Evolutionary conservation across 441 rosid genomes (phyloP).

Genomic region (Monsonia emarginata): DNA sequence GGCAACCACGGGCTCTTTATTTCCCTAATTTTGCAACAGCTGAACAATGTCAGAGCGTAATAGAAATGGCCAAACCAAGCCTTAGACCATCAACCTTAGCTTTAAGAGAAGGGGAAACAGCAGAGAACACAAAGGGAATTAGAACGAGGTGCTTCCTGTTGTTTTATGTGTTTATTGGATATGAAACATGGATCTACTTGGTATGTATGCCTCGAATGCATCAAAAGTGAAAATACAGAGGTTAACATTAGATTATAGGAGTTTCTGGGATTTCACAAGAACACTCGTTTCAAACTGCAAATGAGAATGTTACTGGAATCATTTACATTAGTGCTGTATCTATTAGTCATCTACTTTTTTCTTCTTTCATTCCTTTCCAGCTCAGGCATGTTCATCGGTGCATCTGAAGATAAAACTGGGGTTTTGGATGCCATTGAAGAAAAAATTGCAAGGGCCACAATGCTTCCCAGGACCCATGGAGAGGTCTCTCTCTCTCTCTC

Average conservation of each 20-base stretch:
- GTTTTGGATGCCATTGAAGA: conserved; percentile 46
- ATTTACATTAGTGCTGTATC: neutral
- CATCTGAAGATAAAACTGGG: conserved; percentile 41
- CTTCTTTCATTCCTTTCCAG: conserved; percentile 21
- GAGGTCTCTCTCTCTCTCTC: conserved; percentile 32
- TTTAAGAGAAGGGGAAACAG: conserved; percentile 45
- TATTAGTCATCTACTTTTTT: neutral
- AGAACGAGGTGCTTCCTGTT: conserved; percentile 53
- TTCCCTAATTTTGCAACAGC: conserved; percentile 46
- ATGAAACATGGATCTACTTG: neutral
- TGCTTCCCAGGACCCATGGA: conserved; percentile 38
- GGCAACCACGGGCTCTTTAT: conserved; percentile 54
- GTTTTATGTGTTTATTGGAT: neutral
- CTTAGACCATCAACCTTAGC: conserved; percentile 52
- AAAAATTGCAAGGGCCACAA: conserved; percentile 51
- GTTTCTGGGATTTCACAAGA: neutral
- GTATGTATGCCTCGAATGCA: neutral
- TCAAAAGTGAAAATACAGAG: neutral
- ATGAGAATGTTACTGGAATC: neutral
- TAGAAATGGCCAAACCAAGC: conserved; percentile 33
- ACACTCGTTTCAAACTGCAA: neutral
- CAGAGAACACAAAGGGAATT: conserved; percentile 29
- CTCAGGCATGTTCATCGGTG: conserved; percentile 45
- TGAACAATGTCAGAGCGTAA: conserved; percentile 46
- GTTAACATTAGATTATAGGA: neutral